Percentiles rank a stretch among this genome's conserved stretches.
Evolutionary conservation across 495 filamentous ascomycete species (phyloP).

Genomic region (Lasiosphaeriaceae sp.): DNA sequence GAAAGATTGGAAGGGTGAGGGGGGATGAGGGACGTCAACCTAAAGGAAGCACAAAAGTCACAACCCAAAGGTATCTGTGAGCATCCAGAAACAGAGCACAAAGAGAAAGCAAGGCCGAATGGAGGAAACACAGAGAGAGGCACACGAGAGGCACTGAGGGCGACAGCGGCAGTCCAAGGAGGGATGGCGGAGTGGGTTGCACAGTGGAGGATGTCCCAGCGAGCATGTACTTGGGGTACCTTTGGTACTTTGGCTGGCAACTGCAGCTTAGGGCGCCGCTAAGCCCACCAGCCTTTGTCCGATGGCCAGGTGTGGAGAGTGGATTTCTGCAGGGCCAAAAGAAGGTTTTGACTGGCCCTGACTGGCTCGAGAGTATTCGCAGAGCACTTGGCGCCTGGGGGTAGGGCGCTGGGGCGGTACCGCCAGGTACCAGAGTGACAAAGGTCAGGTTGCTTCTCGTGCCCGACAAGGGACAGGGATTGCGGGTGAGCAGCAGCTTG

Average conservation of each 20-base stretch:
- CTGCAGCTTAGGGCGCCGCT: conserved; percentile 12
- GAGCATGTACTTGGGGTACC: conserved; percentile 11
- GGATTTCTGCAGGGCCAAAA: background rate
- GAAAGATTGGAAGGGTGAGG: conserved; percentile 7
- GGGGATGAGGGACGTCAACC: conserved; percentile 4
- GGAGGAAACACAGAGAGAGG: conserved; percentile 12
- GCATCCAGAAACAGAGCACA: conserved; percentile 6
- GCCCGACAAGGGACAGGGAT: conserved; percentile 38
- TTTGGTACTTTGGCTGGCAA: conserved; percentile 11
- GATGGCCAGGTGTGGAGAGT: conserved; percentile 7
- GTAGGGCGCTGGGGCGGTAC: conserved; percentile 18
- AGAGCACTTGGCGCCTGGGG: conserved; percentile 7
- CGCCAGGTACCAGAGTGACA: conserved; percentile 18
- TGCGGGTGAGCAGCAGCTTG: conserved; percentile 39
- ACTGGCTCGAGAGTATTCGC: conserved; percentile 5
- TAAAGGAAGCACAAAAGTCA: conserved; percentile 4
- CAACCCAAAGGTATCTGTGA: conserved; percentile 2
- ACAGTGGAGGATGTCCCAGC: conserved; percentile 2
- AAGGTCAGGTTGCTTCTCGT: conserved; percentile 18
- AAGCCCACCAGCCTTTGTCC: conserved; percentile 24
- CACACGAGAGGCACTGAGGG: conserved; percentile 14
- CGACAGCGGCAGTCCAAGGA: conserved; percentile 8
- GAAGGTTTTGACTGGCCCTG: conserved; percentile 9
- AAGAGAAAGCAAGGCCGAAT: conserved; percentile 3
- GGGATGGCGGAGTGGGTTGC: conserved; percentile 19